A percentile compares a stretch with the other conserved stretches of the same genome.
Evolutionary conservation across 768 basidiomycete species (phyloP).

Genomic region (Amanita molliuscula): DNA sequence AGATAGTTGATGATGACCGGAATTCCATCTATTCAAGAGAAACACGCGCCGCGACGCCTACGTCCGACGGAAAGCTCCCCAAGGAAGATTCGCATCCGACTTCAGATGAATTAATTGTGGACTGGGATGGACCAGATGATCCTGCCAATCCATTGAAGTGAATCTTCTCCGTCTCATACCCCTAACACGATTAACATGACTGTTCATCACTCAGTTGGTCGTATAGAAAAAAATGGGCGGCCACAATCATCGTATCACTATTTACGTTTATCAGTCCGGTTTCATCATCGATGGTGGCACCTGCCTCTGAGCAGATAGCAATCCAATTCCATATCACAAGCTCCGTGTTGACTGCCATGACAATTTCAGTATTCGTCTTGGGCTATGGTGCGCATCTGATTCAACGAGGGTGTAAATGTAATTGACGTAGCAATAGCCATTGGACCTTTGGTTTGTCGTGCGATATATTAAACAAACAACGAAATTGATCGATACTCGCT

Average conservation of each 20-base stretch:
- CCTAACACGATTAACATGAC: too few species aligned
- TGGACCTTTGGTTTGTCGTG: conserved; percentile 32
- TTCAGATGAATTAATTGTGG: conserved; percentile 26
- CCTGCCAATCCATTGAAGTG: conserved; percentile 51
- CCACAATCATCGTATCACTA: conserved; percentile 50
- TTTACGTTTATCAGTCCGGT: conserved; percentile 65
- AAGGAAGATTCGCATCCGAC: too few species aligned
- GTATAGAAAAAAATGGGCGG: conserved; percentile 49
- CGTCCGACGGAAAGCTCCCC: not conserved
- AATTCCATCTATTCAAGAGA: not conserved
- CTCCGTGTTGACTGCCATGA: conserved; percentile 38
- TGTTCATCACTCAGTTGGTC: conserved; percentile 35
- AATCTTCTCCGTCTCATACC: conserved; percentile 3
- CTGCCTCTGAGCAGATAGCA: conserved; percentile 43
- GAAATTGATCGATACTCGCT: not conserved
- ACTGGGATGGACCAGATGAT: conserved; percentile 58
- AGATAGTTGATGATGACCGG: not conserved
- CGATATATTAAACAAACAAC: not conserved
- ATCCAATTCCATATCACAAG: conserved; percentile 44
- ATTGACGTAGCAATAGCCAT: conserved; percentile 26
- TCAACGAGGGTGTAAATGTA: not conserved
- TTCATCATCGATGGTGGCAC: conserved; percentile 69
- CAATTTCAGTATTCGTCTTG: conserved; percentile 40
- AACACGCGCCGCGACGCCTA: not conserved
- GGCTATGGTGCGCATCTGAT: conserved; percentile 40